These are phyloP conservation scores for Paratinospora sagittata DNA, from an alignment of 164 flowering plant species.

Conservation along the genomic window DNA sequence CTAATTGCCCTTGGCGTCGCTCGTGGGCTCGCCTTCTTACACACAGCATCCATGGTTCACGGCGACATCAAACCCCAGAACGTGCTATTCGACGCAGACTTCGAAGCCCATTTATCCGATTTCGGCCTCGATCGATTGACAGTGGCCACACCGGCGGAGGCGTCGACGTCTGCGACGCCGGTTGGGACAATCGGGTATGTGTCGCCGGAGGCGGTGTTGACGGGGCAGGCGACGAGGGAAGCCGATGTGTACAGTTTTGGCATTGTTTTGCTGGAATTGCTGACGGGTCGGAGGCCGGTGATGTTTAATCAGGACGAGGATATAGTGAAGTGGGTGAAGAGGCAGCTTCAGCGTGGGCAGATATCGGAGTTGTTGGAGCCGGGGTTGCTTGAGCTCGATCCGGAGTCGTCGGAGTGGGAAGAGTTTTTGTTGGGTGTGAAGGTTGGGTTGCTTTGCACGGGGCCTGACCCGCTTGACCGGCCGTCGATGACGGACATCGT, in stretches of 20 bases:
- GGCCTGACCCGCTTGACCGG: constrained; percentile 74
- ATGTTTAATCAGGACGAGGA: constrained; percentile 89
- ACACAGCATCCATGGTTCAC: constrained; percentile 50
- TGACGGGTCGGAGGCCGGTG: constrained; percentile 75
- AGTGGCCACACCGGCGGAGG: constrained; percentile 30
- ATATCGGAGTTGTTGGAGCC: constrained; percentile 79
- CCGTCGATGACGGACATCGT: constrained; percentile 85
- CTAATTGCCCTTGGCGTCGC: constrained; percentile 86
- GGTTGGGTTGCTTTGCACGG: constrained; percentile 85
- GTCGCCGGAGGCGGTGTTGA: constrained; percentile 62
- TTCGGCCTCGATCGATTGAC: constrained; percentile 59
- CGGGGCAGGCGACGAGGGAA: constrained; percentile 56
- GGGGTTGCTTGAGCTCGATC: constrained; percentile 83
- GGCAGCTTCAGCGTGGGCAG: constrained; percentile 74
- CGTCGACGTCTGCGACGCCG: constrained; percentile 53
- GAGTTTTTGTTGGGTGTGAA: constrained; percentile 88
- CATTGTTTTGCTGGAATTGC: constrained; percentile 70
- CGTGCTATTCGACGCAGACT: constrained; percentile 87
- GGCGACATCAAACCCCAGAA: constrained; percentile 84
- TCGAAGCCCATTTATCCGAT: constrained; percentile 90
- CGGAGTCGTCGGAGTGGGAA: constrained; percentile 98
- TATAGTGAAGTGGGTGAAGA: constrained; percentile 96
- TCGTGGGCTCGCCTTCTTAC: constrained; percentile 75
- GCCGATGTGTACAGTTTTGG: constrained; percentile 88
- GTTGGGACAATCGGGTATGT: constrained; percentile 74